Evolutionary conservation across 257 asterid species (phyloP).

Genomic region (Sherardia arvensis): DNA sequence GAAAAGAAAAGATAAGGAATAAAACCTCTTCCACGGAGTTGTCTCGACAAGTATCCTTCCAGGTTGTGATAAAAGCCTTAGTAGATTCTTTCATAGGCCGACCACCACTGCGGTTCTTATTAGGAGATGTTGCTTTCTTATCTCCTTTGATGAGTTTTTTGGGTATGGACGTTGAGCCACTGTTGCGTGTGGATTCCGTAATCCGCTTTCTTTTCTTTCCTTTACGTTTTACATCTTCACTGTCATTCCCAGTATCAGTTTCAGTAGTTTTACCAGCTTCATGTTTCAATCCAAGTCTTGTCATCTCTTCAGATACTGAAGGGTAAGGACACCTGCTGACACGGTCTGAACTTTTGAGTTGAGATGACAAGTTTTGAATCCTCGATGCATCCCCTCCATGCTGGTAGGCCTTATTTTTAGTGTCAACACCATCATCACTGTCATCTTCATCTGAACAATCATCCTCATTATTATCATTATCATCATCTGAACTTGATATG

Average conservation of each 20-base stretch:
- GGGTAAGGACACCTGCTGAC: conserved; percentile 89
- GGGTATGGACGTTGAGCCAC: conserved; percentile 27
- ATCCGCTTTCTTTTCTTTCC: conserved; percentile 34
- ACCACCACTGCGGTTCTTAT: conserved; percentile 19
- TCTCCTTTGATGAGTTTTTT: conserved; percentile 30
- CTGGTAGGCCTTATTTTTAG: conserved; percentile 28
- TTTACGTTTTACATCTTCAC: conserved; percentile 24
- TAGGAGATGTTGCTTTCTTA: conserved; percentile 15
- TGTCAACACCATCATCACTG: conserved; percentile 33
- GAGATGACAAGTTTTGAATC: conserved; percentile 22
- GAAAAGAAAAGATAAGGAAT: neutral
- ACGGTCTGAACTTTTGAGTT: conserved; percentile 36
- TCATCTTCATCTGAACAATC: conserved; percentile 42
- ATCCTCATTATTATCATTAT: conserved; percentile 41
- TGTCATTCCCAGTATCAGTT: conserved; percentile 22
- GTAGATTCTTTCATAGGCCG: conserved; percentile 41
- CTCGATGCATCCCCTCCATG: conserved; percentile 17
- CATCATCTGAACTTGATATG: conserved; percentile 64
- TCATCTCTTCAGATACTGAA: conserved; percentile 79
- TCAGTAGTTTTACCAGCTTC: conserved; percentile 24
- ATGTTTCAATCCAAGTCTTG: conserved; percentile 58
- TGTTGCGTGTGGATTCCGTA: conserved; percentile 35
- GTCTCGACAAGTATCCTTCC: conserved; percentile 70
- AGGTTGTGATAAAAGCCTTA: conserved; percentile 51
- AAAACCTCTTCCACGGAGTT: conserved; percentile 57